Evolutionary conservation across 1,284 basidiomycete species (phyloP).

Genomic region (Marasmius tenuissimus): DNA sequence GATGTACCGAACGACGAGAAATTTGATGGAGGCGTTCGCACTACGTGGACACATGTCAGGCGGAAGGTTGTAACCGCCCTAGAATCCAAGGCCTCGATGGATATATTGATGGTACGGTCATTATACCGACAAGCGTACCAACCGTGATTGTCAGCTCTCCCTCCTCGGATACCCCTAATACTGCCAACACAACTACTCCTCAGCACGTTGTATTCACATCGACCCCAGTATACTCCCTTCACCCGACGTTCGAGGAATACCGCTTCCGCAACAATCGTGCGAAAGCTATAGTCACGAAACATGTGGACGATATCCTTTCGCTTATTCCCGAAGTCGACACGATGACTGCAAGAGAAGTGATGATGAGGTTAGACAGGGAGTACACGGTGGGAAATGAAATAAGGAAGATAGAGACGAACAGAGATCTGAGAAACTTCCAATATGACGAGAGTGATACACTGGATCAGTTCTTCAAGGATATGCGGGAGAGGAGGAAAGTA

Average conservation of each 20-base stretch:
- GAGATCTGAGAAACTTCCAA: background rate
- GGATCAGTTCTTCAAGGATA: constrained; percentile 3
- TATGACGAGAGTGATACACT: background rate
- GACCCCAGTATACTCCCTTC: background rate
- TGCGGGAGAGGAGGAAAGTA: background rate
- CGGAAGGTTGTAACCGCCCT: background rate
- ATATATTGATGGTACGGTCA: constrained; percentile 3
- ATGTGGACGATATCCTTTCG: background rate
- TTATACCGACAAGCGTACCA: background rate
- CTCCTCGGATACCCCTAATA: background rate
- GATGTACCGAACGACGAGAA: constrained; percentile 4
- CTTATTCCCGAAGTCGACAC: constrained; percentile 1
- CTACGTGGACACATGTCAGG: background rate
- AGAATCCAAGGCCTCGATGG: background rate
- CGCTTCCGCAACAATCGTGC: background rate
- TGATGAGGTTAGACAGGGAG: background rate
- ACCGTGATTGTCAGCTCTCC: background rate
- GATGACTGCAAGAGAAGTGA: background rate
- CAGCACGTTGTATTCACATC: background rate
- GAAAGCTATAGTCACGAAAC: constrained; percentile 1
- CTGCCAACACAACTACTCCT: background rate
- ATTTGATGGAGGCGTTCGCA: constrained; percentile 5
- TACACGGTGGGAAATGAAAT: background rate
- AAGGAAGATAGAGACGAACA: background rate
- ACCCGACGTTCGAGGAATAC: constrained; percentile 1